A percentile compares a stretch with the other conserved stretches of the same genome.
Evolutionary conservation across 345 rosid genomes (phyloP).

Genomic region (Murraya paniculata): DNA sequence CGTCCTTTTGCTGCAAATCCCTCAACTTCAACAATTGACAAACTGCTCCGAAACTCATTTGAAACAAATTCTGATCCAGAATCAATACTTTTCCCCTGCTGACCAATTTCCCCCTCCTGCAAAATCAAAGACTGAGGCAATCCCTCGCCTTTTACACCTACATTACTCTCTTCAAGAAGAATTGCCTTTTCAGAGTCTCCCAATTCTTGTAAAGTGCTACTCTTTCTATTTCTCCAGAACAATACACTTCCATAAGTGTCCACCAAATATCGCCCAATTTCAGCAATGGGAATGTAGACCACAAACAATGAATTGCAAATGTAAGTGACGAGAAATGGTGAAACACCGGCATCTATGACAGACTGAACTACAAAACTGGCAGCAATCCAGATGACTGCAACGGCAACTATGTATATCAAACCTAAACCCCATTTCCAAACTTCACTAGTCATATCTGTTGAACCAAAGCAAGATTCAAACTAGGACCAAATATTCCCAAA

Average conservation of each 20-base stretch:
- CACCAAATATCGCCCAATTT: conserved; percentile 63
- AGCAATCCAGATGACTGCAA: conserved; percentile 89
- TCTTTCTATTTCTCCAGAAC: conserved; percentile 57
- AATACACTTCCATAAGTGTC: conserved; percentile 63
- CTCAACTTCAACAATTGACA: conserved; percentile 18
- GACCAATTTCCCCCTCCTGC: conserved; percentile 38
- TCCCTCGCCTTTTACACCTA: conserved; percentile 26
- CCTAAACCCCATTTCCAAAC: conserved; percentile 80
- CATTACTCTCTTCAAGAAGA: conserved; percentile 51
- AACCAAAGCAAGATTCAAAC: conserved; percentile 17
- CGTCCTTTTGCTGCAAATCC: conserved; percentile 54
- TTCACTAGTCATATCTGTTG: conserved; percentile 45
- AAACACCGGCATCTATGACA: conserved; percentile 85
- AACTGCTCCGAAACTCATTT: conserved; percentile 23
- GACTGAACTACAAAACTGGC: conserved; percentile 96
- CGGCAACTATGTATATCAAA: conserved; percentile 69
- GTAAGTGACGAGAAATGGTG: conserved; percentile 85
- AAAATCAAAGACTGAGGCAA: conserved; percentile 18
- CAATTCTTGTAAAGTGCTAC: conserved; percentile 32
- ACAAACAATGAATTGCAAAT: conserved; percentile 92
- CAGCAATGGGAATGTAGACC: conserved; percentile 76
- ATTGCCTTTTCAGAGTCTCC: conserved; percentile 71
- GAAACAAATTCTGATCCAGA: conserved; percentile 29
- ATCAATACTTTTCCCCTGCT: conserved; percentile 28
- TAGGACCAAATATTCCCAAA: conserved; percentile 4